These are phyloP conservation scores for Trichosanthes truncata DNA, from an alignment of 306 rosid species.

Conservation along the genomic window DNA sequence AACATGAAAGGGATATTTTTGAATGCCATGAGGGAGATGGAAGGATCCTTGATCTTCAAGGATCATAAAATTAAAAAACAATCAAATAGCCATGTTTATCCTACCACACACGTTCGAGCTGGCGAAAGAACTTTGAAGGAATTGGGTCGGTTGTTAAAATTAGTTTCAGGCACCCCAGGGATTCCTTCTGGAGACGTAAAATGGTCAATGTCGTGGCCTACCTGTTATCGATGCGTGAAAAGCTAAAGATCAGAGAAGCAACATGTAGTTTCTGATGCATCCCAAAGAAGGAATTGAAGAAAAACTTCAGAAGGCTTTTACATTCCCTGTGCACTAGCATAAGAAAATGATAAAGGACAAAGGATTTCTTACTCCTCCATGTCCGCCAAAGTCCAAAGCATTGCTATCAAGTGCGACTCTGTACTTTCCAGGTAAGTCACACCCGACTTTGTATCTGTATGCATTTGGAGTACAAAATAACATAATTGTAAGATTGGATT, in stretches of 20 bases:
- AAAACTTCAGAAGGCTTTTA: neutral
- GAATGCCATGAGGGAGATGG: neutral
- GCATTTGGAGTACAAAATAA: neutral
- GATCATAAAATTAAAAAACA: neutral
- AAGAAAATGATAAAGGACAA: neutral
- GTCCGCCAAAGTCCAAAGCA: conserved; percentile 78
- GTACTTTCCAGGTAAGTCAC: conserved; percentile 95
- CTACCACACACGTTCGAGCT: conserved; percentile 67
- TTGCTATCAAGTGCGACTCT: conserved; percentile 93
- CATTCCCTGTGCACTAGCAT: neutral
- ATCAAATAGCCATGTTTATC: conserved; percentile 3
- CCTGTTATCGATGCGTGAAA: conserved; percentile 34
- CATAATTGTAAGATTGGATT: neutral
- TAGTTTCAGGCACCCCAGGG: conserved; percentile 85
- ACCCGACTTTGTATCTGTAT: conserved; percentile 85
- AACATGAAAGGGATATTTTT: too few species aligned
- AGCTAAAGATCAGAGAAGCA: neutral
- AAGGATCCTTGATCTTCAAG: neutral
- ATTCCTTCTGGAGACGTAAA: conserved; percentile 89
- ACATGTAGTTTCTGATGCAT: neutral
- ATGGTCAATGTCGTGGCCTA: conserved; percentile 66
- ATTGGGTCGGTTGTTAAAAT: conserved; percentile 91
- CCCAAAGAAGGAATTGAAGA: neutral
- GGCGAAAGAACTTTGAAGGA: conserved; percentile 85
- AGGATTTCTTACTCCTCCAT: conserved; percentile 71